Evolutionary conservation across 345 rosid species (phyloP), one percentile per base, ranked within the genome.

Genomic region (Gossypium herbaceum): DNA sequence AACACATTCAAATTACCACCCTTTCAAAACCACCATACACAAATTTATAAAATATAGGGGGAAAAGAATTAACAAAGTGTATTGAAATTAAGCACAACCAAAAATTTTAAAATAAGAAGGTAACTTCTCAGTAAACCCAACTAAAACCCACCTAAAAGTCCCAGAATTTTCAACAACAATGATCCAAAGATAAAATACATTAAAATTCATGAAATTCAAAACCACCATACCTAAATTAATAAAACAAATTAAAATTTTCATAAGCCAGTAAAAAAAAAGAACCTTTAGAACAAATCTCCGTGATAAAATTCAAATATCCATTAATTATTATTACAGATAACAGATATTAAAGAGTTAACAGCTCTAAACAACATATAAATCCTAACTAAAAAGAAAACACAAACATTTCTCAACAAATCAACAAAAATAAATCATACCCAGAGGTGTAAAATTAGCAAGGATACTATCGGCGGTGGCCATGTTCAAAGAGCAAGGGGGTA

Each of bases 391-490:
- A n/a, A n/a, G 19, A 58, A 29, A 79, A 50, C 1, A 52, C 57
- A 73, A 65, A 24, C 57, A 72, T 60, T 39, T 54, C 19, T 64
- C 41, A 11, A 62, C n/a, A 17, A 62, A 50, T 50, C 66, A 24
- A 61, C 72, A 71, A 19, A 51, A 73, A 10, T 58, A 51, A 75
- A 79, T 75, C 83, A 74, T 79, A 82, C 86, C 85, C 75, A 89
- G 81, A 81, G 74, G 83, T 82, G 85, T 77, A 27, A 82, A 84
- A 72, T 29, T 45, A 72, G 79, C 5, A 82, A 75, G 84, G 90
- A 88, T 85, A 84, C 85, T 85, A 78, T 85, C 90, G 65, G 94
- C 71, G 60, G 88, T 79, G 15, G 85, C 79, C 94, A 90, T 88
- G 85, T 20, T 13, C 50, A 62, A 12, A 63, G 79, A 71, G 62